Evolutionary conservation across 495 filamentous ascomycete species (phyloP).

Genomic region (Lindgomyces ingoldianus): DNA sequence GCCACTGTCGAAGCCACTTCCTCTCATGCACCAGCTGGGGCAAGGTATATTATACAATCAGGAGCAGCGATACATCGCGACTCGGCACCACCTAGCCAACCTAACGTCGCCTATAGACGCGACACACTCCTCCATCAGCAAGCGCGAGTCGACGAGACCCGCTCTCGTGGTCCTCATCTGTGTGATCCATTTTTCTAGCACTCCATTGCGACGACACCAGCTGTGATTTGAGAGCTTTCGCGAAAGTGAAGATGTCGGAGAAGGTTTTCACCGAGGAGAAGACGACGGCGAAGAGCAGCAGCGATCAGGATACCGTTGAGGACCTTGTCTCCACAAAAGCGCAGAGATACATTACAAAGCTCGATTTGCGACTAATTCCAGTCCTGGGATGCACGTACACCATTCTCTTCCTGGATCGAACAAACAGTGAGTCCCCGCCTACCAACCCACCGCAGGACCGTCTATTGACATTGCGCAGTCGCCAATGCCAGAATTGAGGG

Average conservation of each 20-base stretch:
- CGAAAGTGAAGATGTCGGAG: constrained; percentile 11
- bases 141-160: no score
- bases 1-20: not conserved
- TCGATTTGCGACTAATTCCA: constrained; percentile 29
- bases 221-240: no score
- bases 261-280: constrained; percentile 3
- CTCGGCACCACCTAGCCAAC: no score
- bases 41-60: not conserved
- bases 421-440: constrained; percentile 24
- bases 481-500: constrained; percentile 38
- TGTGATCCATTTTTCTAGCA: not conserved
- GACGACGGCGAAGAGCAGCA: constrained; percentile 7
- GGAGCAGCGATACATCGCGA: no score
- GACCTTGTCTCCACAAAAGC: not conserved
- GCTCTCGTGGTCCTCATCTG: no score
- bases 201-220: no score
- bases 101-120: no score
- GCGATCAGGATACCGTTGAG: constrained; percentile 1
- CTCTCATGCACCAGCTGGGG: no score
- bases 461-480: constrained; percentile 25
- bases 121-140: no score
- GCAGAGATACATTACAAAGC: constrained; percentile 23
- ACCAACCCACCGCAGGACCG: not conserved
- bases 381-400: constrained; percentile 30
- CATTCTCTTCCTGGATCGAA: constrained; percentile 33